These are phyloP conservation scores for Ophiosphaerella narmari DNA, from an alignment of 2,329 filamentous ascomycete species.

Conservation along the genomic window DNA sequence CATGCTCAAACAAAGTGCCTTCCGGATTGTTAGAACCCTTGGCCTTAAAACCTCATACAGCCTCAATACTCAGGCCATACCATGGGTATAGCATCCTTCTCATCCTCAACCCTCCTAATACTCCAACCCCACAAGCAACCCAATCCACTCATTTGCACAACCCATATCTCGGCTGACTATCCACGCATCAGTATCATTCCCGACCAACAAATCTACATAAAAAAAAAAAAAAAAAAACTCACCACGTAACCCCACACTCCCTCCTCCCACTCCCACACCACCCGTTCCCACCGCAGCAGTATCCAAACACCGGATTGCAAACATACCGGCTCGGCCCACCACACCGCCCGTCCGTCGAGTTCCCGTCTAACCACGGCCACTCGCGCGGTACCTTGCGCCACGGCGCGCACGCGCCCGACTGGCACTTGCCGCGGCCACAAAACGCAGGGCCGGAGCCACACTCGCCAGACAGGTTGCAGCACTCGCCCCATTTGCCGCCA, in stretches of 20 bases:
- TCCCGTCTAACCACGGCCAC: background rate
- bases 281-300: background rate
- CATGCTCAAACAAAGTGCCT: too few species aligned
- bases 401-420: background rate
- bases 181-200: too few species aligned
- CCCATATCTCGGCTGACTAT: too few species aligned
- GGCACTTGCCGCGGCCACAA: slow-evolving; percentile 8
- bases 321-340: background rate
- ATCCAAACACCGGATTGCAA: background rate
- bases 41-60: too few species aligned
- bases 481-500: slow-evolving; percentile 11
- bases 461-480: background rate
- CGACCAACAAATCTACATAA: too few species aligned
- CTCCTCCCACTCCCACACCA: background rate
- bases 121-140: too few species aligned
- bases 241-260: slow-evolving; percentile 1
- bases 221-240: background rate
- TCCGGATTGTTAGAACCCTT: too few species aligned
- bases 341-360: slow-evolving; percentile 6
- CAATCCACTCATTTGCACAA: too few species aligned
- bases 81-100: too few species aligned
- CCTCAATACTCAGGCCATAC: too few species aligned
- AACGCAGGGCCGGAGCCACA: slow-evolving; percentile 7
- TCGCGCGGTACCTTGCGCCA: too few species aligned
- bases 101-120: too few species aligned